phyloP scores from a whole-genome alignment of 441 rosid species.

The Geranium incanum region DNA sequence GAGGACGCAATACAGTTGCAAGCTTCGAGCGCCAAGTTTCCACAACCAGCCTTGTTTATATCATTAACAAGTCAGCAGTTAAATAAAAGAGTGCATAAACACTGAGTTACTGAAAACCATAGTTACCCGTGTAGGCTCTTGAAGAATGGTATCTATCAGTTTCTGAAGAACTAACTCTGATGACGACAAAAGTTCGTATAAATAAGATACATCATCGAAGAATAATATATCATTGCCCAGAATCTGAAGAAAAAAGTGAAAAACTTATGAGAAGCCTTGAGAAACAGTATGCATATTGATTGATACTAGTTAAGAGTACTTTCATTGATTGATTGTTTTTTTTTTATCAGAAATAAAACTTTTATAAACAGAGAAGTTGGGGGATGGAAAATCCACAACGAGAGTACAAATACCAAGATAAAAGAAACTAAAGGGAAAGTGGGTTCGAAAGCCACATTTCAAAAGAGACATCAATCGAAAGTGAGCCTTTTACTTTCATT shows the following conservation, averaged over 20 bases:
- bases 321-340: too few relatives aligned
- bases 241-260: conserved; percentile 36
- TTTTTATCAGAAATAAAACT: too few relatives aligned
- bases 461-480: too few relatives aligned
- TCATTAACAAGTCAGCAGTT: conserved; percentile 21
- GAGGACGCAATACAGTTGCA: conserved; percentile 71
- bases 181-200: conserved; percentile 41
- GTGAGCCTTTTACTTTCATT: too few relatives aligned
- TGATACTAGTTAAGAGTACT: not conserved
- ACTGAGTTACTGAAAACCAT: conserved; percentile 6
- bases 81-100: not conserved
- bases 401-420: too few relatives aligned
- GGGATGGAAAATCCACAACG: too few relatives aligned
- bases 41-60: conserved; percentile 46
- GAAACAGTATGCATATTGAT: not conserved
- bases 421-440: too few relatives aligned
- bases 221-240: conserved; percentile 50
- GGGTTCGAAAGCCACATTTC: too few relatives aligned
- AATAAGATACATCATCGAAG: conserved; percentile 59
- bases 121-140: conserved; percentile 59
- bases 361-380: too few relatives aligned
- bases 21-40: conserved; percentile 81
- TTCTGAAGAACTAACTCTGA: conserved; percentile 37
- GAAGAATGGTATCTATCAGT: conserved; percentile 45
- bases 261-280: conserved; percentile 8